These are phyloP conservation scores for Phylloboletellus chloephorus DNA, from an alignment of 1,284 basidiomycete genomes.

Conservation along the genomic window DNA sequence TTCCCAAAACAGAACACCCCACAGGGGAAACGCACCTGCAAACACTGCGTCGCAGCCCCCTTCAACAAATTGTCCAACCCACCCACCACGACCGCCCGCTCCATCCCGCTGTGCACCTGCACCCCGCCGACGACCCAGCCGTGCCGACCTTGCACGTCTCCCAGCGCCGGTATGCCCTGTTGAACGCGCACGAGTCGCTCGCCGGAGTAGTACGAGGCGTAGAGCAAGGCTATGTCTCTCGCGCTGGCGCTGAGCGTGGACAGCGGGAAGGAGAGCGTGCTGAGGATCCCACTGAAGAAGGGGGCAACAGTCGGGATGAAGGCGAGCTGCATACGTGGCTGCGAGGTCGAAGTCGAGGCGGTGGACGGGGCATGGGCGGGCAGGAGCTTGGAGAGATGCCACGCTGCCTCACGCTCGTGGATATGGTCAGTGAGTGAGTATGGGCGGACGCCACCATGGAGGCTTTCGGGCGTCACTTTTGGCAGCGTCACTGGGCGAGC, in stretches of 20 bases:
- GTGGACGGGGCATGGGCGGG: slow-evolving; percentile 8
- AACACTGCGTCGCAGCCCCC: slow-evolving; percentile 95
- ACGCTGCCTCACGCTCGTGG: slow-evolving; percentile 91
- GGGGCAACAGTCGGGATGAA: slow-evolving; percentile 88
- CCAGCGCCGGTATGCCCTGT: slow-evolving; percentile 71
- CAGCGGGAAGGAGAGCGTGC: slow-evolving; percentile 80
- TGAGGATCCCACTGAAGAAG: slow-evolving; percentile 97
- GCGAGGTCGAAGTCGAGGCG: slow-evolving; percentile 5
- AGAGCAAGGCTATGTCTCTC: slow-evolving; percentile 69
- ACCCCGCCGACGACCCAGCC: slow-evolving; percentile 91
- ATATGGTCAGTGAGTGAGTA: slow-evolving; percentile 97
- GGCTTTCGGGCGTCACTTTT: slow-evolving; percentile 76
- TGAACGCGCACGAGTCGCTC: slow-evolving; percentile 70
- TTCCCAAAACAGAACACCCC: neutral
- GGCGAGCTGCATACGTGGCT: slow-evolving; percentile 56
- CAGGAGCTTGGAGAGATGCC: slow-evolving; percentile 71
- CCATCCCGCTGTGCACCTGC: slow-evolving; percentile 86
- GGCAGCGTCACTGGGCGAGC: slow-evolving; percentile 73
- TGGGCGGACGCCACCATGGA: slow-evolving; percentile 74
- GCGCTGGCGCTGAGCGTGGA: slow-evolving; percentile 55
- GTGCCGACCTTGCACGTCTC: slow-evolving; percentile 77
- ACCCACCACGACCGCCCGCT: slow-evolving; percentile 89
- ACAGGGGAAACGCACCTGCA: slow-evolving; percentile 60
- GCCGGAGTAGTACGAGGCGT: slow-evolving; percentile 70
- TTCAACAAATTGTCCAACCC: slow-evolving; percentile 95